Percentiles rank a stretch among this genome's conserved stretches.
Evolutionary conservation across 2,329 filamentous ascomycete genomes (phyloP).

Genomic region (Biscogniauxia sp.): DNA sequence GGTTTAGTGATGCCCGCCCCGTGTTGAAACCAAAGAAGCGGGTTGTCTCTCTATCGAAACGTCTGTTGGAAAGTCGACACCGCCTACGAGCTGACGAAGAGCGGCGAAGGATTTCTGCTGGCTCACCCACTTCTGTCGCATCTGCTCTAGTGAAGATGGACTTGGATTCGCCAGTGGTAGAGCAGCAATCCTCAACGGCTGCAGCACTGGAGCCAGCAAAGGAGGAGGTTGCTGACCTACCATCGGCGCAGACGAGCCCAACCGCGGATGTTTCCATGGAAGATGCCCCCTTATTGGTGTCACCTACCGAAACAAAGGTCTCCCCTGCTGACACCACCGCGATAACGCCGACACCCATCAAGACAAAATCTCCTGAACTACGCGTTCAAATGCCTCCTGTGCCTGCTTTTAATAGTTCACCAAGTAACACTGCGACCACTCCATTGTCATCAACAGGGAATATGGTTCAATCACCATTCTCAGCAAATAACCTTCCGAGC

Average conservation of each 20-base stretch:
- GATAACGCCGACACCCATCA: conserved; percentile 6
- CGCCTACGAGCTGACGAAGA: conserved; percentile 41
- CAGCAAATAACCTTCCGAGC: conserved; percentile 37
- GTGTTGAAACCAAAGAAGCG: conserved; percentile 43
- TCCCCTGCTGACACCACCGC: background rate
- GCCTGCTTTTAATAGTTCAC: conserved; percentile 46
- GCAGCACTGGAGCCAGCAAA: conserved; percentile 16
- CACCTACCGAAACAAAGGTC: conserved; percentile 24
- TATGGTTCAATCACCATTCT: conserved; percentile 50
- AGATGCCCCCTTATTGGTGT: conserved; percentile 34
- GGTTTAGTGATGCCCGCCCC: conserved; percentile 43
- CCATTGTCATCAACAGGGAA: conserved; percentile 46
- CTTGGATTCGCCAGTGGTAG: conserved; percentile 36
- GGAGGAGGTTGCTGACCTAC: conserved; percentile 2
- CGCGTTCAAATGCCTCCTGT: conserved; percentile 56
- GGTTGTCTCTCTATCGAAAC: conserved; percentile 52
- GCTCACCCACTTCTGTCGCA: conserved; percentile 29
- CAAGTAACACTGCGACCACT: conserved; percentile 39
- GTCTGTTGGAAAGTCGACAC: conserved; percentile 49
- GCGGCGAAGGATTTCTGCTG: conserved; percentile 27
- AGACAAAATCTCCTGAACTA: conserved; percentile 31
- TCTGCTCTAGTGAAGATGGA: conserved; percentile 39
- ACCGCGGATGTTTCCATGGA: conserved; percentile 27
- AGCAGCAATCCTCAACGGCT: conserved; percentile 22
- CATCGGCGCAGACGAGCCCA: background rate